phyloP scores from a whole-genome alignment of 768 basidiomycete species.

The Lactifluus echinatus region DNA sequence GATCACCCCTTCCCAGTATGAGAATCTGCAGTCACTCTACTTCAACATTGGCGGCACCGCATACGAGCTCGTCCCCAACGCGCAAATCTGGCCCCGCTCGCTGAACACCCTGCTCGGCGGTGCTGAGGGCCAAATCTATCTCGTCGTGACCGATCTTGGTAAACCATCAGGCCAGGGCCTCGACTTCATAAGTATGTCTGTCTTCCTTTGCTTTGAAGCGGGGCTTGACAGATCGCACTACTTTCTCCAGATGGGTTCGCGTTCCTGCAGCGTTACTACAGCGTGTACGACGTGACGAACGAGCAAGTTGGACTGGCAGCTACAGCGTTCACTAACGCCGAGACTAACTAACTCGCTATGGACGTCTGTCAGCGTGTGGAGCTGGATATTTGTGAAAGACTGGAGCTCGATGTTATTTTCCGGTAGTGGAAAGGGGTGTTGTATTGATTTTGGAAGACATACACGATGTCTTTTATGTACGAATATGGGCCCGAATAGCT shows the following conservation, averaged over 20 bases:
- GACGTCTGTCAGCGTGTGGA: not conserved
- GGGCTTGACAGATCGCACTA: not conserved
- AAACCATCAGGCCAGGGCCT: conserved; percentile 23
- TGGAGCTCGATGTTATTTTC: too few species aligned
- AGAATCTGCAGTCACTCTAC: conserved; percentile 40
- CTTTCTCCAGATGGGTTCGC: not conserved
- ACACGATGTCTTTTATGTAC: too few species aligned
- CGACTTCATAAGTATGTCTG: conserved; percentile 22
- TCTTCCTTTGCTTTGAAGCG: not conserved
- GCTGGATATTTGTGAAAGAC: too few species aligned
- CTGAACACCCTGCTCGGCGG: conserved; percentile 55
- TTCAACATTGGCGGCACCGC: conserved; percentile 44
- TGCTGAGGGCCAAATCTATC: conserved; percentile 33
- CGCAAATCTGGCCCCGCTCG: conserved; percentile 60
- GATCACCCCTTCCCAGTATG: conserved; percentile 41
- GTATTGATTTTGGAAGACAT: too few species aligned
- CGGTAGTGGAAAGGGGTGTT: too few species aligned
- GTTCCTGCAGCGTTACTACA: conserved; percentile 18
- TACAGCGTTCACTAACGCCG: conserved; percentile 21
- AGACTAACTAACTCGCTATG: conserved; percentile 12
- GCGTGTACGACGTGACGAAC: conserved; percentile 20
- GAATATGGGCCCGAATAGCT: too few species aligned
- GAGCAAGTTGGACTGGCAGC: conserved; percentile 22
- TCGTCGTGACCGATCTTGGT: conserved; percentile 23
- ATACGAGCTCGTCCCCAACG: conserved; percentile 51